Conservation (phyloP, 1,284 basidiomycete species). For the Ganoderma multipileum region DNA sequence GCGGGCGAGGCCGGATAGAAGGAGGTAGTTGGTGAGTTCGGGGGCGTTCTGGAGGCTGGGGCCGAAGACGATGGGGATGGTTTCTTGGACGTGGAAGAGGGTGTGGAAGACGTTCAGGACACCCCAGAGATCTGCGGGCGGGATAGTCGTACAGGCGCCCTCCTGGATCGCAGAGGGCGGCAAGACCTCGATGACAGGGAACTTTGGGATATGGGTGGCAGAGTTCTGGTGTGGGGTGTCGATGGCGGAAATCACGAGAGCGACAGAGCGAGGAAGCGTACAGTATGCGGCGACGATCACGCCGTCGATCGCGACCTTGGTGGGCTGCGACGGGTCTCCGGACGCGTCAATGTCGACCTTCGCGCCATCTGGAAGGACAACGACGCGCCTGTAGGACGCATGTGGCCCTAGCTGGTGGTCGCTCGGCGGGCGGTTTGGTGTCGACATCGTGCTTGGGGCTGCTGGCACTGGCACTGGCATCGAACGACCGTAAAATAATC, state of each 20-base stretch:
- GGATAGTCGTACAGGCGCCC: conserved; percentile 14
- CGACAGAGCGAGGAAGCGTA: conserved; percentile 29
- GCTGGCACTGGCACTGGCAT: too few species aligned
- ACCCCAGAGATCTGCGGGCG: conserved; percentile 41
- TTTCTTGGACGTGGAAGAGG: conserved; percentile 38
- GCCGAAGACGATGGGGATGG: conserved; percentile 41
- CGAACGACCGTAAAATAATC: conserved; percentile 12
- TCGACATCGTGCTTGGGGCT: conserved; percentile 12
- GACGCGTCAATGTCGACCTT: conserved; percentile 21
- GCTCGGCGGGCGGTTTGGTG: conserved; percentile 10
- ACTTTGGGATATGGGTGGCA: conserved; percentile 41
- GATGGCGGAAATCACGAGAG: conserved; percentile 39
- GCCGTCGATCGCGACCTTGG: conserved; percentile 29
- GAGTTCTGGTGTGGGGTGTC: conserved; percentile 40
- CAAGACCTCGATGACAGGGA: conserved; percentile 39
- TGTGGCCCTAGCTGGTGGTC: conserved; percentile 1
- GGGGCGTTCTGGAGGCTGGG: conserved; percentile 22
- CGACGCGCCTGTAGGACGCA: conserved; percentile 16
- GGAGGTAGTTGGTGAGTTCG: conserved; percentile 36
- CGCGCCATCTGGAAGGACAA: conserved; percentile 30
- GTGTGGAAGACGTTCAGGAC: conserved; percentile 41
- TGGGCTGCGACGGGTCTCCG: conserved; percentile 17
- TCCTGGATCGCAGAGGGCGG: conserved; percentile 19
- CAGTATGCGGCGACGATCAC: conserved; percentile 27
- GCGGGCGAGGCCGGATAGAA: conserved; percentile 30